These are phyloP conservation scores for Xylaria digitata DNA, from an alignment of 2,329 filamentous ascomycete genomes.

Conservation along the genomic window DNA sequence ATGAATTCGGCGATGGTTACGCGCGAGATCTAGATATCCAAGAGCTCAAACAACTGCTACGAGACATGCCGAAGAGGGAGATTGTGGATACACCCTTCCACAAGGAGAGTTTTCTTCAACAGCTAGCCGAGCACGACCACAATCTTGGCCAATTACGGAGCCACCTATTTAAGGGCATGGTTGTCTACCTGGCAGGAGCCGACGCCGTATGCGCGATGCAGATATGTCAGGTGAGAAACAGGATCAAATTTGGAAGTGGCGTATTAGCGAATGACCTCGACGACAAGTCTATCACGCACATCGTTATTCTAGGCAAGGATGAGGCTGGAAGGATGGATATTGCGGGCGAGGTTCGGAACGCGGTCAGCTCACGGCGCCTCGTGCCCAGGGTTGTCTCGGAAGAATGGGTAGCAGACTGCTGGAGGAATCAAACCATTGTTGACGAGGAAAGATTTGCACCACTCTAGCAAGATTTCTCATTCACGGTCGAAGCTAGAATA, in stretches of 20 bases:
- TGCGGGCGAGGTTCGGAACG: slow-evolving; percentile 58
- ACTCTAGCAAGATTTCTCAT: slow-evolving; percentile 25
- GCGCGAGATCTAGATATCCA: slow-evolving; percentile 72
- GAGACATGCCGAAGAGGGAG: slow-evolving; percentile 63
- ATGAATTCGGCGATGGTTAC: slow-evolving; percentile 86
- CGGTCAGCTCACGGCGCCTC: slow-evolving; percentile 57
- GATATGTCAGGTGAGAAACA: slow-evolving; percentile 62
- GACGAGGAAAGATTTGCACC: slow-evolving; percentile 76
- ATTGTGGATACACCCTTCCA: slow-evolving; percentile 55
- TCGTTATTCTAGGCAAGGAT: slow-evolving; percentile 67
- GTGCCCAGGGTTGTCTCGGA: slow-evolving; percentile 76
- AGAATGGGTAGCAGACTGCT: slow-evolving; percentile 83
- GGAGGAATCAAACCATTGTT: slow-evolving; percentile 79
- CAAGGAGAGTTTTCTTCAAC: slow-evolving; percentile 59
- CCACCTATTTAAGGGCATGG: slow-evolving; percentile 63
- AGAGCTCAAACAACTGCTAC: slow-evolving; percentile 68
- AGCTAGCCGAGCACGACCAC: slow-evolving; percentile 68
- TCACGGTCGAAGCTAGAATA: neutral
- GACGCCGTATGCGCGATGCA: slow-evolving; percentile 50
- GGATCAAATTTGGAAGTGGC: slow-evolving; percentile 77
- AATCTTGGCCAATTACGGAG: slow-evolving; percentile 62
- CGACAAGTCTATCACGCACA: slow-evolving; percentile 74
- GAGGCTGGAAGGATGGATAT: slow-evolving; percentile 53
- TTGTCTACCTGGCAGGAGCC: slow-evolving; percentile 54
- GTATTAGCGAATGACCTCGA: slow-evolving; percentile 62